Conservation (phyloP, 1,284 basidiomycete genomes). For the Apiotrichum porosum region DNA sequence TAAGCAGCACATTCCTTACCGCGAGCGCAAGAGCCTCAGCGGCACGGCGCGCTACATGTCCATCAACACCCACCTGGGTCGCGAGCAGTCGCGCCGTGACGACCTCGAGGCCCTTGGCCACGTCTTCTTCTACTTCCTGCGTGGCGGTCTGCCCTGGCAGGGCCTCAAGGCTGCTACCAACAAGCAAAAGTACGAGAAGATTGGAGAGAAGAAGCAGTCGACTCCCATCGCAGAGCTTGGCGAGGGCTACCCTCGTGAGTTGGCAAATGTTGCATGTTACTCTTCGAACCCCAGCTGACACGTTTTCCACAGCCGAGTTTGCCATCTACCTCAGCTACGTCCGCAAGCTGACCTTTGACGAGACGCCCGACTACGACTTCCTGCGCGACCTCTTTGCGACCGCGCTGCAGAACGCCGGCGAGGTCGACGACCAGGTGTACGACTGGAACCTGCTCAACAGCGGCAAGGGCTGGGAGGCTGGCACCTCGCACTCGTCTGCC, state of each 20-base stretch:
- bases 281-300: background rate
- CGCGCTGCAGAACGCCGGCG: conserved; percentile 80
- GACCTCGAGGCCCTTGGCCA: conserved; percentile 92
- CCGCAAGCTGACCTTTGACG: conserved; percentile 90
- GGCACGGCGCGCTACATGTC: conserved; percentile 93
- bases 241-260: conserved; percentile 83
- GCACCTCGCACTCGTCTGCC: conserved; percentile 40
- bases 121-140: conserved; percentile 96
- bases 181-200: conserved; percentile 99
- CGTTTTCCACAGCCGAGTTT: conserved; percentile 62
- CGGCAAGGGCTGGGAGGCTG: conserved; percentile 91
- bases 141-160: conserved; percentile 91
- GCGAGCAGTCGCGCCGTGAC: conserved; percentile 91
- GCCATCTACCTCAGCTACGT: conserved; percentile 97
- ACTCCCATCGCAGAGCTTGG: conserved; percentile 91
- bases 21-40: conserved; percentile 86
- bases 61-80: conserved; percentile 92
- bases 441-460: conserved; percentile 87
- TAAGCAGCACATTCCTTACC: conserved; percentile 93
- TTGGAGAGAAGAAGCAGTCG: conserved; percentile 97
- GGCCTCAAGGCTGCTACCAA: conserved; percentile 94
- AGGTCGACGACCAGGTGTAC: conserved; percentile 80
- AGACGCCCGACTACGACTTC: conserved; percentile 95
- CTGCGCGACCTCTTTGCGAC: conserved; percentile 86
- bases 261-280: background rate